Conservation (phyloP, 495 filamentous ascomycete genomes). For the Penicillium malachiteum region DNA sequence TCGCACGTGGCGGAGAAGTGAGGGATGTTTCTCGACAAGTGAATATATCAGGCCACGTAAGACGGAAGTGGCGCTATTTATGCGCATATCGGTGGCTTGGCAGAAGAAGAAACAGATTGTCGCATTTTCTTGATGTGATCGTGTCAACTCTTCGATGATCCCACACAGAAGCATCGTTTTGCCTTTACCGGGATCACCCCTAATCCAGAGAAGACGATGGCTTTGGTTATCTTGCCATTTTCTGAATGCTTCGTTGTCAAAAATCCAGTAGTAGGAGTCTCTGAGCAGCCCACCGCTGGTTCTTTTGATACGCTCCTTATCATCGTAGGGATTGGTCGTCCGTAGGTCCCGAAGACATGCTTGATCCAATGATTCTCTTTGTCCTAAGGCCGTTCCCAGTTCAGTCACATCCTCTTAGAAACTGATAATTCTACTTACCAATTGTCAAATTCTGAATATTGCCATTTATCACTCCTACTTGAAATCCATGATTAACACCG, state of each 20-base stretch:
- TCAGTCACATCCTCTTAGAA: too few species aligned
- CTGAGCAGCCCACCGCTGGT: constrained; percentile 34
- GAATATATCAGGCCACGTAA: constrained; percentile 43
- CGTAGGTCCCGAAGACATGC: constrained; percentile 9
- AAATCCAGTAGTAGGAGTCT: constrained; percentile 44
- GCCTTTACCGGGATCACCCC: constrained; percentile 29
- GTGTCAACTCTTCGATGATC: constrained; percentile 37
- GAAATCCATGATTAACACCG: too few species aligned
- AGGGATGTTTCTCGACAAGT: constrained; percentile 30
- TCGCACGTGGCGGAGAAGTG: constrained; percentile 34
- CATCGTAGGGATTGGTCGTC: constrained; percentile 36
- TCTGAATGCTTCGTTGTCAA: constrained; percentile 36
- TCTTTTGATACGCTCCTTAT: constrained; percentile 31
- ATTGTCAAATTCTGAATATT: too few species aligned
- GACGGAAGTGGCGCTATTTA: constrained; percentile 41
- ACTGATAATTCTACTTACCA: too few species aligned
- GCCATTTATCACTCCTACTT: too few species aligned
- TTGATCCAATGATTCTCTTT: not conserved
- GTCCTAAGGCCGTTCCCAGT: too few species aligned
- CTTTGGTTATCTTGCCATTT: constrained; percentile 11
- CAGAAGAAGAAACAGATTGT: constrained; percentile 49
- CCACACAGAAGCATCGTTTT: constrained; percentile 45
- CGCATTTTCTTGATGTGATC: not conserved
- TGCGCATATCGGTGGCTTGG: constrained; percentile 31
- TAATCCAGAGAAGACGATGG: constrained; percentile 25